Percentiles rank a stretch among this genome's conserved stretches.
phyloP scores from a whole-genome alignment of 495 filamentous ascomycete species.

The Amphirosellinia nigrospora region DNA sequence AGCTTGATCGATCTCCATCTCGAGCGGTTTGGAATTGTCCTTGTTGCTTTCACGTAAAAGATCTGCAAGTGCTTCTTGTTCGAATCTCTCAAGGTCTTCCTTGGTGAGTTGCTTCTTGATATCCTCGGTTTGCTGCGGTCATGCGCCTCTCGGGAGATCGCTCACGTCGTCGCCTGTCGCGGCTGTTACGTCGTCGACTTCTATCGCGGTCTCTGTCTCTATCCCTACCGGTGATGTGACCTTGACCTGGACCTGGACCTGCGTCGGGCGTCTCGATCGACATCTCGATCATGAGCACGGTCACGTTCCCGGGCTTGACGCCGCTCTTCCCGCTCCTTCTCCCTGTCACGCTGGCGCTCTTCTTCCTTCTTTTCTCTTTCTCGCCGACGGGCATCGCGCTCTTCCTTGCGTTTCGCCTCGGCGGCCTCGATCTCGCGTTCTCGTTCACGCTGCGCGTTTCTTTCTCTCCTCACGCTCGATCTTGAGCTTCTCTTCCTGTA shows the following conservation, averaged over 20 bases:
- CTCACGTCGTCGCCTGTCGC: slow-evolving; percentile 39
- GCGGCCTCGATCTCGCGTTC: slow-evolving; percentile 66
- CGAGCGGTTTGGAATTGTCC: slow-evolving; percentile 49
- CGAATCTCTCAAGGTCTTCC: slow-evolving; percentile 59
- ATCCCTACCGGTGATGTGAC: slow-evolving; percentile 42
- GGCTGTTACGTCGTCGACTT: slow-evolving; percentile 37
- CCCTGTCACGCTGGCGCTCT: slow-evolving; percentile 61
- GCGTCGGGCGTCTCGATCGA: slow-evolving; percentile 37
- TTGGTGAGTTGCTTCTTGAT: slow-evolving; percentile 57
- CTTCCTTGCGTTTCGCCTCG: slow-evolving; percentile 63
- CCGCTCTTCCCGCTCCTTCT: slow-evolving; percentile 60
- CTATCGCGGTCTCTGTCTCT: slow-evolving; percentile 39
- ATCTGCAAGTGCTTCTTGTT: slow-evolving; percentile 60
- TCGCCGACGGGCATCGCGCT: slow-evolving; percentile 61
- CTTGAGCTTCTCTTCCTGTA: slow-evolving; percentile 71
- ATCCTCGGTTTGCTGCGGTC: slow-evolving; percentile 40
- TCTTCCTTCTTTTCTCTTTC: slow-evolving; percentile 62
- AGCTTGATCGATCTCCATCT: slow-evolving; percentile 59
- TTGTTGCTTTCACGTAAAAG: slow-evolving; percentile 61
- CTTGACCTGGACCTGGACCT: slow-evolving; percentile 39
- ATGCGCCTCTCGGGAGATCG: slow-evolving; percentile 41
- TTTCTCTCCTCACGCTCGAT: slow-evolving; percentile 68
- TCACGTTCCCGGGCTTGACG: slow-evolving; percentile 48
- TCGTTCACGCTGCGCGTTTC: slow-evolving; percentile 58
- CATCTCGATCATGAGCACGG: slow-evolving; percentile 40